Percentiles rank a stretch among this genome's conserved stretches.
phyloP scores from a whole-genome alignment of 306 rosid genomes.

The Prunus davidiana region DNA sequence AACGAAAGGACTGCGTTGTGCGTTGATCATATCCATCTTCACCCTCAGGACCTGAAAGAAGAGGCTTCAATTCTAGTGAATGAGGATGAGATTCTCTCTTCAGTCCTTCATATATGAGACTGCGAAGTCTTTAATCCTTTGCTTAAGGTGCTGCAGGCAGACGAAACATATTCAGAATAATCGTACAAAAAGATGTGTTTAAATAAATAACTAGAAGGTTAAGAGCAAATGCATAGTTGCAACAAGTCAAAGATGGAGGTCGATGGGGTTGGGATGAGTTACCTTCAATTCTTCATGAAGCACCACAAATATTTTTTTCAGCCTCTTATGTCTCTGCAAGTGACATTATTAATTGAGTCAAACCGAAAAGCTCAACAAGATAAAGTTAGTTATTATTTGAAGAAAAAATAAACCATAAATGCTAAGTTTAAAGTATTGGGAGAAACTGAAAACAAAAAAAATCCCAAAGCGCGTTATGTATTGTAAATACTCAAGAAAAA shows the following conservation, averaged over 20 bases:
- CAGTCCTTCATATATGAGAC: slow-evolving; percentile 39
- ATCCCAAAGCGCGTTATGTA: not conserved
- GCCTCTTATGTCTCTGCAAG: slow-evolving; percentile 86
- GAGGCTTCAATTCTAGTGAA: slow-evolving; percentile 21
- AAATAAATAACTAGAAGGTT: not conserved
- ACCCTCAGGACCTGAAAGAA: slow-evolving; percentile 9
- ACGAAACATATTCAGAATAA: not conserved
- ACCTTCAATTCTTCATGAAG: slow-evolving; percentile 85
- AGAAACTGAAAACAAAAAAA: not conserved
- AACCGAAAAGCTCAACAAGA: not conserved
- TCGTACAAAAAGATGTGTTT: not conserved
- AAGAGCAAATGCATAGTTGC: not conserved
- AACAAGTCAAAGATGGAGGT: not conserved
- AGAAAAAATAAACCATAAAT: not conserved
- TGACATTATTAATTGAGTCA: slow-evolving; percentile 21
- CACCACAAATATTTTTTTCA: slow-evolving; percentile 84
- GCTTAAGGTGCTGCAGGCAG: slow-evolving; percentile 69
- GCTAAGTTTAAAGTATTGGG: not conserved
- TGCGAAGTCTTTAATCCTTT: slow-evolving; percentile 64
- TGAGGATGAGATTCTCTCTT: slow-evolving; percentile 10
- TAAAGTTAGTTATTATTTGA: not conserved
- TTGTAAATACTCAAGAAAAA: not conserved
- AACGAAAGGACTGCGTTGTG: not conserved
- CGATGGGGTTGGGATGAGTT: slow-evolving; percentile 21
- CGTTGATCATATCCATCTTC: not conserved